Conservation (phyloP, 2,329 filamentous ascomycete species). For the Alternaria arbusti region DNA sequence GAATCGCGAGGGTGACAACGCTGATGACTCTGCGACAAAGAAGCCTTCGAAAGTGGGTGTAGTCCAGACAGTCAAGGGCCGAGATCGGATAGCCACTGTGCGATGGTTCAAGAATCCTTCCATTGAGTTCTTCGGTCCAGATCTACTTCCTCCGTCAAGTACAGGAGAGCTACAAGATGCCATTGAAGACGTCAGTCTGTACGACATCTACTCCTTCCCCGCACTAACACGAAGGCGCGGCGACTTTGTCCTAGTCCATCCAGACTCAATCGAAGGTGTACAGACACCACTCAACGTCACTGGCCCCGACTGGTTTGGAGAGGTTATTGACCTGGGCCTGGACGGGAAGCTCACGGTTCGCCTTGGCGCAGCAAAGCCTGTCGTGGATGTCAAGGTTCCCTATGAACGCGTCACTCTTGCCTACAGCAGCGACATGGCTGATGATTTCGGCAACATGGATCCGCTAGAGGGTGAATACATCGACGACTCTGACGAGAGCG, state of each 20-base stretch:
- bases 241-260: conserved; percentile 61
- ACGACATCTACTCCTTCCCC: conserved; percentile 62
- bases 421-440: conserved; percentile 52
- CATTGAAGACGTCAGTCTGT: conserved; percentile 62
- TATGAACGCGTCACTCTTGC: conserved; percentile 59
- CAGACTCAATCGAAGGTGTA: conserved; percentile 21
- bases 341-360: conserved; percentile 62
- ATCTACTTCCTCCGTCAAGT: conserved; percentile 52
- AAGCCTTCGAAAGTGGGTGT: conserved; percentile 61
- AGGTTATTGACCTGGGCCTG: conserved; percentile 61
- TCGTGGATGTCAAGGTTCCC: conserved; percentile 57
- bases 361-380: conserved; percentile 58
- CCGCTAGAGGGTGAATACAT: conserved; percentile 37
- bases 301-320: conserved; percentile 60
- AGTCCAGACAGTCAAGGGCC: conserved; percentile 62
- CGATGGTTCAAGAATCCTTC: conserved; percentile 57
- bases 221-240: conserved; percentile 57
- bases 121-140: conserved; percentile 41
- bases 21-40: conserved; percentile 38
- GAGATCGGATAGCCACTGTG: conserved; percentile 63
- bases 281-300: conserved; percentile 19
- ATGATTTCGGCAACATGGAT: conserved; percentile 32
- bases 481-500: conserved; percentile 44
- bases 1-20: conserved; percentile 18
- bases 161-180: conserved; percentile 52